Evolutionary conservation across 805 yeast species (phyloP), one percentile per base, ranked within the genome.

Genomic region (Saturnispora ahearnii): DNA sequence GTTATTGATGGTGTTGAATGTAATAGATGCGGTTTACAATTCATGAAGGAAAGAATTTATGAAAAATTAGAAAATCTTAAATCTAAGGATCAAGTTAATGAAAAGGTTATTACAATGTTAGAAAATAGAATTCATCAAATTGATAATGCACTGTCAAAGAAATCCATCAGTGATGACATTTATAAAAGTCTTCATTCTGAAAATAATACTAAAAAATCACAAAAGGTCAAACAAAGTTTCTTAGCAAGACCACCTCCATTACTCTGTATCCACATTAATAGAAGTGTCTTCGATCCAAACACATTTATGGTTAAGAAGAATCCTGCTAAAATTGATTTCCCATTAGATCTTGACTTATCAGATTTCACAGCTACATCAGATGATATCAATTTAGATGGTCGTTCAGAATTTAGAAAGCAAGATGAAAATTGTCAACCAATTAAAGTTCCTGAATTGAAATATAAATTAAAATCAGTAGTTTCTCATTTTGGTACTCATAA

Each of bases 401-500:
- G 93, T 60, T 62, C 73, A 33, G 78, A 87, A 22, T 83, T 90
- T 77, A 75, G 85, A 43, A 80, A 79, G 51, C 81, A 77, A 53
- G 82, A 77, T 53, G 73, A 70, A 62, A 45, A 46, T n/a, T 50
- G 49, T 11, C 36, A 37, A 32, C 49, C 46, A 10, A 22, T 48
- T 21, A 49, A 22, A 15, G 15, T 38, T 26, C 41, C 42, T n/a
- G 34, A 30, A 12, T 63, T 84, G 41, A 69, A 74, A 3, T 91
- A 91, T 64, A 74, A 80, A 37, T 73, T 91, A 53, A 86, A 86
- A 61, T 87, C 96, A 0, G 93, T 87, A 1, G 86, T 91, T 42
- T 82, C 91, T 1, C 99, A 91, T 65, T 90, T 84, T 63, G 99
- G 99, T 45, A 85, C 96, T 1, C 97, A 93, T 59, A 89, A 91